These are phyloP conservation scores for Udeniomyces megalosporus DNA, from an alignment of 768 basidiomycete species.

Conservation along the genomic window DNA sequence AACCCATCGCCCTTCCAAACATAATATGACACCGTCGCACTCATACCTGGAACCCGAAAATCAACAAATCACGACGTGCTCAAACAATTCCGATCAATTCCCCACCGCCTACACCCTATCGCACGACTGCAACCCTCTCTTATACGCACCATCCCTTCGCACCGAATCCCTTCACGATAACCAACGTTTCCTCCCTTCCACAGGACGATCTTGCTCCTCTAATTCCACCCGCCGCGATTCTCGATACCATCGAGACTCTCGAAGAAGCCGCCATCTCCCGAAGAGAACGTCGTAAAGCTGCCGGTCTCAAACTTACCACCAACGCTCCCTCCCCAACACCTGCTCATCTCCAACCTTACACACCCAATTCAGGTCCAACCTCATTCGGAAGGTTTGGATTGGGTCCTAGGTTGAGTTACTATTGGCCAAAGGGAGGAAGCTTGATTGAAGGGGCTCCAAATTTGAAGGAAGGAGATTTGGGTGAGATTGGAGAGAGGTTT, in stretches of 20 bases:
- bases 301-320: neutral
- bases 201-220: constrained; percentile 11
- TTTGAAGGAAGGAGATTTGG: neutral
- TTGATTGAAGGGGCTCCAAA: neutral
- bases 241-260: neutral
- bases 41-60: too few relatives aligned
- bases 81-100: too few relatives aligned
- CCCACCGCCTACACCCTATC: too few relatives aligned
- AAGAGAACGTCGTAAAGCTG: neutral
- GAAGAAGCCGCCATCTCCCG: constrained; percentile 8
- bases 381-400: neutral
- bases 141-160: too few relatives aligned
- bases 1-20: too few relatives aligned
- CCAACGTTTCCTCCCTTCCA: neutral
- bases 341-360: neutral
- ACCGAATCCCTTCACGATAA: neutral
- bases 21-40: too few relatives aligned
- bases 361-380: neutral
- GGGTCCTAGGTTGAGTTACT: constrained; percentile 6
- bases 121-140: too few relatives aligned
- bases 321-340: neutral
- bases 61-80: too few relatives aligned
- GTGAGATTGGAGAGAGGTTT: neutral
- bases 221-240: constrained; percentile 3
- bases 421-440: constrained; percentile 7